Conservation (phyloP, 495 filamentous ascomycete genomes). For the Amorphotheca resinae region DNA sequence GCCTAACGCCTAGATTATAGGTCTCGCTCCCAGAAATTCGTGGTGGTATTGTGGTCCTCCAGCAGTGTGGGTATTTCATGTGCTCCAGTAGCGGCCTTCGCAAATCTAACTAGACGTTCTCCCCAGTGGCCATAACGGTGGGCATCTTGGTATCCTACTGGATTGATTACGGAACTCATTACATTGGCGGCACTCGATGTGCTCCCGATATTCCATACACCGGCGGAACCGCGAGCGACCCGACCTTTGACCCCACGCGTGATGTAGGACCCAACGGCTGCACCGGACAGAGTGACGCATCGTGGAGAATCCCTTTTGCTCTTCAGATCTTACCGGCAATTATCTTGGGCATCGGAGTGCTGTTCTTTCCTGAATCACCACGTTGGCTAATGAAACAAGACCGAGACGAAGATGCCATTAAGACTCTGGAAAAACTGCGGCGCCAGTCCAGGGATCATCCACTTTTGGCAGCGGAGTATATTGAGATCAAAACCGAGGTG, state of each 20-base stretch:
- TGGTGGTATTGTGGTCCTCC: no score
- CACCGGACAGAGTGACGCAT: conserved; percentile 37
- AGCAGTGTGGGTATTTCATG: no score
- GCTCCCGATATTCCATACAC: conserved; percentile 25
- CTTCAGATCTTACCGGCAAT: conserved; percentile 57
- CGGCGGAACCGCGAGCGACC: conserved; percentile 9
- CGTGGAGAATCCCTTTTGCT: conserved; percentile 64
- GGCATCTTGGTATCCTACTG: conserved; percentile 22
- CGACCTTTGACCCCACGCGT: conserved; percentile 29
- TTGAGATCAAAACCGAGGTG: conserved; percentile 68
- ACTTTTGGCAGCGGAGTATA: conserved; percentile 55
- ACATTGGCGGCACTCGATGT: conserved; percentile 34
- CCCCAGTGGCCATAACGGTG: conserved; percentile 18
- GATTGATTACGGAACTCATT: conserved; percentile 26
- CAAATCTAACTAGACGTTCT: no score
- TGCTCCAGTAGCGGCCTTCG: no score
- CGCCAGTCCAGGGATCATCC: conserved; percentile 44
- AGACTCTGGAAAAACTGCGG: conserved; percentile 44
- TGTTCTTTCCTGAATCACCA: conserved; percentile 57
- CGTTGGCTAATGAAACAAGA: conserved; percentile 43
- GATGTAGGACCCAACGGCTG: conserved; percentile 30
- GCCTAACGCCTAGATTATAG: no score
- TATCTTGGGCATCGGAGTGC: conserved; percentile 44
- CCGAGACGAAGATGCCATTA: conserved; percentile 33
- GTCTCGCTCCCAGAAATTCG: no score